phyloP scores from a whole-genome alignment of 2,329 filamentous ascomycete species.

The Diplodia scrobiculata region DNA sequence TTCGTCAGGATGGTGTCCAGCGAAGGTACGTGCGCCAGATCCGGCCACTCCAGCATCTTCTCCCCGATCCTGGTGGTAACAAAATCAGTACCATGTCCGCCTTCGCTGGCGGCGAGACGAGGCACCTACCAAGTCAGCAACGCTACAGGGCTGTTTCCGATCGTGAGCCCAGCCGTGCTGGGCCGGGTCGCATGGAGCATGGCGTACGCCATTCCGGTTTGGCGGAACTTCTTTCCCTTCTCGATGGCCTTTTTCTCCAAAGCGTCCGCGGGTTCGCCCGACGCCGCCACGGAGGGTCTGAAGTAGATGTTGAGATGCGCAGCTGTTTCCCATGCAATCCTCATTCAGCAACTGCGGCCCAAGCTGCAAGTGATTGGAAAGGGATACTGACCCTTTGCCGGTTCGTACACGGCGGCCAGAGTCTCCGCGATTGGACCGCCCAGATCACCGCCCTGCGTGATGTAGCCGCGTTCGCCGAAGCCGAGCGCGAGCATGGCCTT shows the following conservation, averaged over 20 bases:
- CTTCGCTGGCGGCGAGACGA: background rate
- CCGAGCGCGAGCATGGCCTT: conserved; percentile 58
- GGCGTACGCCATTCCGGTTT: conserved; percentile 54
- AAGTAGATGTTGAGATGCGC: background rate
- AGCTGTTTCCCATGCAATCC: background rate
- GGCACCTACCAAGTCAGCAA: conserved; percentile 56
- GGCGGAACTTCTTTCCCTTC: conserved; percentile 45
- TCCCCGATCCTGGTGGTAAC: conserved; percentile 54
- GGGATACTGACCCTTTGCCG: conserved; percentile 31
- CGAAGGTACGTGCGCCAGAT: conserved; percentile 43
- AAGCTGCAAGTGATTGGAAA: conserved; percentile 13
- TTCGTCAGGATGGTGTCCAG: conserved; percentile 52
- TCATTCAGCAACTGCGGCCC: background rate
- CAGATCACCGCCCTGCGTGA: conserved; percentile 62
- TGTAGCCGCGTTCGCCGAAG: conserved; percentile 53
- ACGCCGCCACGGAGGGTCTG: no score
- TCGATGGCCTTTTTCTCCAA: conserved; percentile 47
- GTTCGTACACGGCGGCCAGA: conserved; percentile 45
- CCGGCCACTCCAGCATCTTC: conserved; percentile 55
- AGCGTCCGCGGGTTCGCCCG: background rate
- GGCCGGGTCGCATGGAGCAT: conserved; percentile 58
- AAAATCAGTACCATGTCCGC: conserved; percentile 19
- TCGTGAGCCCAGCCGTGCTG: conserved; percentile 58
- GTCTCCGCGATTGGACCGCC: conserved; percentile 51
- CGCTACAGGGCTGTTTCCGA: conserved; percentile 58